A percentile compares a stretch with the other conserved stretches of the same genome.
These are phyloP conservation scores for Penicillium sp. DNA, from an alignment of 2,329 filamentous ascomycete genomes.

Conservation along the genomic window DNA sequence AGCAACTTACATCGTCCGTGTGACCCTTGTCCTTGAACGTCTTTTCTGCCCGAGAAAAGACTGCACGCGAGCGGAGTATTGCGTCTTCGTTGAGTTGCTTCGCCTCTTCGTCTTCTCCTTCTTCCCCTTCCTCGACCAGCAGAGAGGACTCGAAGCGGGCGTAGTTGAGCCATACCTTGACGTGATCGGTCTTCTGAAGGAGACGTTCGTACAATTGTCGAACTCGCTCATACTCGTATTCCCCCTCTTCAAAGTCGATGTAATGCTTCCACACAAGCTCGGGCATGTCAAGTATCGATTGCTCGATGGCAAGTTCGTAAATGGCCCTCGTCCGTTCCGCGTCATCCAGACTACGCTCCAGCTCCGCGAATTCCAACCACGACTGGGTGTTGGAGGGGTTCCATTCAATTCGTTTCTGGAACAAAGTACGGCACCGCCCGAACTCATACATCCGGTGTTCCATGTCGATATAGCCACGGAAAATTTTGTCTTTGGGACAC, in stretches of 20 bases:
- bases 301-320: slow-evolving; percentile 83
- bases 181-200: slow-evolving; percentile 91
- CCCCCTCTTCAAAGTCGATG: slow-evolving; percentile 97
- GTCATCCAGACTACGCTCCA: slow-evolving; percentile 89
- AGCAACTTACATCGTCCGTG: slow-evolving; percentile 69
- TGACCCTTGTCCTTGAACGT: slow-evolving; percentile 85
- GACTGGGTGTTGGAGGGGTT: slow-evolving; percentile 87
- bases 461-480: slow-evolving; percentile 88
- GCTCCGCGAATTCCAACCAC: slow-evolving; percentile 94
- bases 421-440: slow-evolving; percentile 81
- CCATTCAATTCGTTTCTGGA: slow-evolving; percentile 91
- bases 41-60: slow-evolving; percentile 84
- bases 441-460: slow-evolving; percentile 96
- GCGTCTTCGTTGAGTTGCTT: slow-evolving; percentile 72
- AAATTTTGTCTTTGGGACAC: slow-evolving; percentile 94
- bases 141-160: slow-evolving; percentile 98
- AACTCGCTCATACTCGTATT: slow-evolving; percentile 83
- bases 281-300: slow-evolving; percentile 89
- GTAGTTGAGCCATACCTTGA: slow-evolving; percentile 99
- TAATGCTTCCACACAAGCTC: slow-evolving; percentile 97
- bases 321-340: slow-evolving; percentile 83
- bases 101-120: slow-evolving; percentile 60
- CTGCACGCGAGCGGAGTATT: slow-evolving; percentile 73
- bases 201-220: slow-evolving; percentile 84
- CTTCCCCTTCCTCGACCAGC: slow-evolving; percentile 63